Base-by-base conservation (phyloP, 345 rosid genomes). In the Eucalyptus pumila region DNA sequence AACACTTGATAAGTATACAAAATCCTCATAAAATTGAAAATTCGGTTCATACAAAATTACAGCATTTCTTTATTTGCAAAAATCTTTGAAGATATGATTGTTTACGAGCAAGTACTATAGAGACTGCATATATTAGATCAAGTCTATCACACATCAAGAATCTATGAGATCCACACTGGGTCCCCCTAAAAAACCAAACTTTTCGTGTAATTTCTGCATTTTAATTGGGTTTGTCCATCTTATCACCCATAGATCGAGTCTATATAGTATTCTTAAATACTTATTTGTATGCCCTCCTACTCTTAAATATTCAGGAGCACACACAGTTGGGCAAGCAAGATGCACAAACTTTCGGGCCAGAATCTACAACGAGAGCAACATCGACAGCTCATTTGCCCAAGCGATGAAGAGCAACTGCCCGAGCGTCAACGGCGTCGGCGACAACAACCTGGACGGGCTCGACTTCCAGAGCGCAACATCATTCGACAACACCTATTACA, bases 401-500 rank as follows among this genome's bases (percentile, higher is more conserved):
- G 88, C 93, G 5, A 93, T 91, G 10, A 92, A 91, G 72, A 92
- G 91, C 54, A 76, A 87, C 2, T 95, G 96, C 87, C 96, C 94
- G 0, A 88, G 87, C 16, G n/a, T 89, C 40, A 15, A n/a, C 37
- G 88, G 87, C 21, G 86, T 40, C 62, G 95, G 95, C 26, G 88
- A 91, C 32, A 69, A 90, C 37, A 93, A 86, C 23, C 40, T 92
- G 89, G 91, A 93, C 40, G 89, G 92, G 27, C 91, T 94, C 7
- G 97, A 95, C 85, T 89, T 91, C 91, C 93, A 93, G 49, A 94
- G 95, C 10, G 93, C 97, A 5, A 91, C 91, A 72, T 87, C 88
- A 5, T 95, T 96, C 60, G 96, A 95, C 91, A 95, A 95, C 47
- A 91, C 91, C 54, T 95, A 94, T 86, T 94, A 92, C 93, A 87